A percentile compares a stretch with the other conserved stretches of the same genome.
Evolutionary conservation across 345 rosid species (phyloP).

Genomic region (Murraya paniculata): DNA sequence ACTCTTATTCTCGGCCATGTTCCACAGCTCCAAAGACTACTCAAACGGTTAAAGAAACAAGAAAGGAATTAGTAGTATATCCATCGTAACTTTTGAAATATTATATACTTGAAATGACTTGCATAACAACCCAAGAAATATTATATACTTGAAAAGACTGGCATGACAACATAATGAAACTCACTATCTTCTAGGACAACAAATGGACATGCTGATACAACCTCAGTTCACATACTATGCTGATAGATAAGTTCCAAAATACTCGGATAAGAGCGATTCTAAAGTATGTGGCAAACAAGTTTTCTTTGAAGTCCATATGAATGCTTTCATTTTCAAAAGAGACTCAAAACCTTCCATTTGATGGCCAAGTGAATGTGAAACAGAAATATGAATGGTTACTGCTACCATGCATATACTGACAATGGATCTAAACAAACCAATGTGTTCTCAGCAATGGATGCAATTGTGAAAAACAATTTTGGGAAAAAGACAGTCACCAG

Average conservation of each 20-base stretch:
- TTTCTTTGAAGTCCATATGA: neutral
- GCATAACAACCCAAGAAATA: neutral
- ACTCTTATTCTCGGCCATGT: constrained; percentile 58
- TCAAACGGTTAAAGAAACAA: neutral
- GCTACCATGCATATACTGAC: neutral
- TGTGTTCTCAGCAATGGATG: neutral
- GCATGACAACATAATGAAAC: neutral
- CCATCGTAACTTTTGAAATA: neutral
- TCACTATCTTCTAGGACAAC: neutral
- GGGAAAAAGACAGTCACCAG: neutral
- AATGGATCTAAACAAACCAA: neutral
- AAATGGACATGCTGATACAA: neutral
- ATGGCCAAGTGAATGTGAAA: neutral
- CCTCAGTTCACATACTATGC: neutral
- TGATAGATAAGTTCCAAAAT: neutral
- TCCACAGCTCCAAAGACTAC: constrained; percentile 71
- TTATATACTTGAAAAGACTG: too few relatives aligned
- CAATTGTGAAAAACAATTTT: neutral
- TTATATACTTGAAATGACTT: neutral
- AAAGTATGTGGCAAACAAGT: neutral
- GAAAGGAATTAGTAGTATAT: neutral
- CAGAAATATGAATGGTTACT: neutral
- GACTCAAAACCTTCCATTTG: neutral
- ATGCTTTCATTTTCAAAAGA: neutral
- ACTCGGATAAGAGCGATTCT: neutral